Conservation (phyloP, 2,329 filamentous ascomycete species). For the Escovopsis weberi region DNA sequence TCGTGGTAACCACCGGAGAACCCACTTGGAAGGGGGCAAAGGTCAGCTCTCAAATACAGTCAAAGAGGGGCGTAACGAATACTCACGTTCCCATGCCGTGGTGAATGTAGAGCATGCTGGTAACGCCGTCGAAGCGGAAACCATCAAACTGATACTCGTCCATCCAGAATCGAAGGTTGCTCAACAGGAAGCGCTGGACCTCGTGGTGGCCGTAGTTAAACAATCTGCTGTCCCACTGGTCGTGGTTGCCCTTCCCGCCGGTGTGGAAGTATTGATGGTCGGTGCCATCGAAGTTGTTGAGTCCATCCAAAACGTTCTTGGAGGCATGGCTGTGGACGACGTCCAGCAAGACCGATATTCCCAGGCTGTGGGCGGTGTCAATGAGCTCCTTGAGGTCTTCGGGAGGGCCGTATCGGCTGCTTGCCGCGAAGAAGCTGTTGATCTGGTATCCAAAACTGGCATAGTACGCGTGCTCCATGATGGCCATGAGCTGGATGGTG, state of each 20-base stretch:
- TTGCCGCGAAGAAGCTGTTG: conserved; percentile 97
- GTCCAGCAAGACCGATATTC: conserved; percentile 81
- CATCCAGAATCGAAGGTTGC: conserved; percentile 98
- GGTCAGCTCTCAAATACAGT: background rate
- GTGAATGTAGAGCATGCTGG: conserved; percentile 92
- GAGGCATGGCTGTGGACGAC: conserved; percentile 97
- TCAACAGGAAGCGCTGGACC: conserved; percentile 86
- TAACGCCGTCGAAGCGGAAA: conserved; percentile 95
- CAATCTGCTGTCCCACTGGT: conserved; percentile 87
- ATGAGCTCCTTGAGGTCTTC: conserved; percentile 95
- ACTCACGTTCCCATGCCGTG: conserved; percentile 92
- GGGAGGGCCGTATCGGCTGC: conserved; percentile 83
- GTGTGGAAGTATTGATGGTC: conserved; percentile 95
- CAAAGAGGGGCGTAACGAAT: conserved; percentile 5
- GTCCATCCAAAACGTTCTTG: conserved; percentile 88
- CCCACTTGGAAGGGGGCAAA: conserved; percentile 39
- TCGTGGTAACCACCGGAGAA: conserved; percentile 98
- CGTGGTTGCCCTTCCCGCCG: conserved; percentile 71
- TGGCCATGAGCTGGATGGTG: conserved; percentile 93
- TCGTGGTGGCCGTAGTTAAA: conserved; percentile 97
- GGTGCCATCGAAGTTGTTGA: conserved; percentile 91
- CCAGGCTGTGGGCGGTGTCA: conserved; percentile 84
- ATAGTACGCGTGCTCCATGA: conserved; percentile 99
- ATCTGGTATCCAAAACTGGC: conserved; percentile 98
- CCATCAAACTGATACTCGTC: conserved; percentile 95